Evolutionary conservation across 495 filamentous ascomycete genomes (phyloP).

Genomic region (Diplogelasinospora grovesii): DNA sequence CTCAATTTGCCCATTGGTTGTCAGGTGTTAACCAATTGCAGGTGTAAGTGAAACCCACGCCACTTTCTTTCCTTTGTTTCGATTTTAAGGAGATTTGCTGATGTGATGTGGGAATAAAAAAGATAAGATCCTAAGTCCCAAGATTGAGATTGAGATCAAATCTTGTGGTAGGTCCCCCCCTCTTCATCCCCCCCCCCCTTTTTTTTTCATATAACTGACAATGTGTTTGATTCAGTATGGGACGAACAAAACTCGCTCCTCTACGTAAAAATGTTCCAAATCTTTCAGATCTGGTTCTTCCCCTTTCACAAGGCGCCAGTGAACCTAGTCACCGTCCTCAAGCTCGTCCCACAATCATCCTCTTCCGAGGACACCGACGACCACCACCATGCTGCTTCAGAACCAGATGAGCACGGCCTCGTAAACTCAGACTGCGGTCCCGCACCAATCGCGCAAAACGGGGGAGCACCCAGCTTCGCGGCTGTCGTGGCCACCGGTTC

Average conservation of each 20-base stretch:
- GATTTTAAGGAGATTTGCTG: too few relatives aligned
- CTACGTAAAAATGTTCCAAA: slow-evolving; percentile 63
- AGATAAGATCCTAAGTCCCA: slow-evolving; percentile 70
- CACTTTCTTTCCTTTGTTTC: background rate
- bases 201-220: background rate
- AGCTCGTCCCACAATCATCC: too few relatives aligned
- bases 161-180: slow-evolving; percentile 50
- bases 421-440: too few relatives aligned
- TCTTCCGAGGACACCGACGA: too few relatives aligned
- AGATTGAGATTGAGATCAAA: slow-evolving; percentile 61
- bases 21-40: too few relatives aligned
- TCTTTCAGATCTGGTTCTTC: slow-evolving; percentile 70
- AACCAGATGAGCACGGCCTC: too few relatives aligned
- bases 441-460: too few relatives aligned
- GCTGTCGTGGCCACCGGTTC: too few relatives aligned
- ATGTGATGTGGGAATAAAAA: too few relatives aligned
- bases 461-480: too few relatives aligned
- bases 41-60: background rate
- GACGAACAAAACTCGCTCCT: slow-evolving; percentile 57
- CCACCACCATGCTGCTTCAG: too few relatives aligned
- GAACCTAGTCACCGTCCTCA: slow-evolving; percentile 65
- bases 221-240: slow-evolving; percentile 44
- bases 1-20: too few relatives aligned
- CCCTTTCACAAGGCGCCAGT: slow-evolving; percentile 65
- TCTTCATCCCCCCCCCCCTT: slow-evolving; percentile 2